Evolutionary conservation across 768 basidiomycete genomes (phyloP).

Genomic region (Strobilomyces dryophilus): DNA sequence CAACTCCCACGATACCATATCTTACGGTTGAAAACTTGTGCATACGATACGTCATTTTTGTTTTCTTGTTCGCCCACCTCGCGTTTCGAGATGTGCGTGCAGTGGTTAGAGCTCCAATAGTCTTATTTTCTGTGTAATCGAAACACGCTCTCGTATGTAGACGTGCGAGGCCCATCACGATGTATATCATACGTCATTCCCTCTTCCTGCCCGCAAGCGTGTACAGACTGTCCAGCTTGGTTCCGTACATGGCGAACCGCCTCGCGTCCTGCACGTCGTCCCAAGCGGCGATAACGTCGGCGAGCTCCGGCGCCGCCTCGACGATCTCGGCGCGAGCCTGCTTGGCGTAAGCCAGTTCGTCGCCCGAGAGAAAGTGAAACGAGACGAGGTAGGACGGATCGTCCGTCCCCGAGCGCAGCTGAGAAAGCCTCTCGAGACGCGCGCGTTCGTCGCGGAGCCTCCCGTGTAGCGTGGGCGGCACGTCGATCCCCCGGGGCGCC

Average conservation of each 20-base stretch:
- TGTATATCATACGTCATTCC: neutral
- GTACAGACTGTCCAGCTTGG: slow-evolving; percentile 28
- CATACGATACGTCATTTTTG: slow-evolving; percentile 14
- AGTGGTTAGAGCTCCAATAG: neutral
- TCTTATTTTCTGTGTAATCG: neutral
- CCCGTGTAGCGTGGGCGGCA: slow-evolving; percentile 33
- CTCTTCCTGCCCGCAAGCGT: slow-evolving; percentile 6
- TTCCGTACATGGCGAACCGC: slow-evolving; percentile 24
- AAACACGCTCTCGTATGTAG: neutral
- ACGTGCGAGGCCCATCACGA: too few species aligned
- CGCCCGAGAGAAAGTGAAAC: slow-evolving; percentile 21
- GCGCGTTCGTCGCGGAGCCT: slow-evolving; percentile 37
- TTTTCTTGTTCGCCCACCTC: slow-evolving; percentile 2
- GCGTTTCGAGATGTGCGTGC: neutral
- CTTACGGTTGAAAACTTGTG: slow-evolving; percentile 6
- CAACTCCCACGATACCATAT: slow-evolving; percentile 13
- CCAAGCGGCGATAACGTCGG: slow-evolving; percentile 19
- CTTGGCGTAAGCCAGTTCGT: slow-evolving; percentile 24
- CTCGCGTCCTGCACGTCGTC: slow-evolving; percentile 26
- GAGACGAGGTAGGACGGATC: slow-evolving; percentile 25
- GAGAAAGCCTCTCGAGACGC: slow-evolving; percentile 27
- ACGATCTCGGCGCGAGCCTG: slow-evolving; percentile 12
- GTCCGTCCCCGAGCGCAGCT: slow-evolving; percentile 16
- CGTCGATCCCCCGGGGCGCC: slow-evolving; percentile 13
- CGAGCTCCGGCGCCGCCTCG: slow-evolving; percentile 13